These are phyloP conservation scores for Solanum hybrid DNA, from an alignment of 305 asterid genomes.

Conservation along the genomic window DNA sequence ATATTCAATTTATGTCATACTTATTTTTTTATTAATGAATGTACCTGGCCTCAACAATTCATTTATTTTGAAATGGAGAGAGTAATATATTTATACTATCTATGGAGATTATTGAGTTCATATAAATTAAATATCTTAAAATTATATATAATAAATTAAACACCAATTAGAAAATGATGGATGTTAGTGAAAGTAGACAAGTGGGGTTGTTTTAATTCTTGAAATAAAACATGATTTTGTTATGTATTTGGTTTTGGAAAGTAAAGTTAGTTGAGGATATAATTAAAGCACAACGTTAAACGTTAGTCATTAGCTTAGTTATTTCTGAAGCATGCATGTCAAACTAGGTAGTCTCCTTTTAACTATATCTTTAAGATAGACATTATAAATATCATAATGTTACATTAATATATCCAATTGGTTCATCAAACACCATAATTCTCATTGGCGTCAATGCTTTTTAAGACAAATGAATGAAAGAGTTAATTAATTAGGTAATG, in stretches of 20 bases:
- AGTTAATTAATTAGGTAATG: background rate
- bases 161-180: background rate
- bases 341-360: background rate
- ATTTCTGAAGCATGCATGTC: background rate
- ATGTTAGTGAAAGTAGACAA: background rate
- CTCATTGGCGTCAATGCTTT: background rate
- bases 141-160: too few species aligned
- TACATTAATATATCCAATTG: background rate
- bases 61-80: background rate
- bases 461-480: background rate
- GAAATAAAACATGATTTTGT: background rate
- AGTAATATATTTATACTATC: background rate
- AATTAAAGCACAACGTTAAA: background rate
- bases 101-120: background rate
- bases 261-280: background rate
- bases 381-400: background rate
- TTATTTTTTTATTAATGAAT: too few species aligned
- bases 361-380: background rate
- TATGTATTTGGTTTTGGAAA: background rate
- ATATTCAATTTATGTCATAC: background rate
- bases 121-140: background rate
- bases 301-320: background rate
- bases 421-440: background rate
- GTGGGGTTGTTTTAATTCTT: background rate
- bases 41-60: background rate